Evolutionary conservation across 1,284 basidiomycete species (phyloP), one percentile per base, ranked within the genome.

Genomic region (Xerocomus cyaneibrunnescens): DNA sequence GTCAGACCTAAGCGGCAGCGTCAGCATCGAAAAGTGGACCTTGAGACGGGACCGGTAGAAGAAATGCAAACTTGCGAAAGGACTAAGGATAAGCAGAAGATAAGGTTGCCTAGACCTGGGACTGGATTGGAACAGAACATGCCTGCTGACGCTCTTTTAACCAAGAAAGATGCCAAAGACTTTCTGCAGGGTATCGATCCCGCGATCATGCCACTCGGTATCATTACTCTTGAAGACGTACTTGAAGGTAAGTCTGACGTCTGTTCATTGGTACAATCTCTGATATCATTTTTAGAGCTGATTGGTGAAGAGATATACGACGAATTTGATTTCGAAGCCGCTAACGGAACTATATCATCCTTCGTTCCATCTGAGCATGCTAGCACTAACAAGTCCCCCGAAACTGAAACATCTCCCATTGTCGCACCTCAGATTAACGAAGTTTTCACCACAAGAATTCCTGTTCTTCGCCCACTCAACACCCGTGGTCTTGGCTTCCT

Each of bases 211-310:
- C 92, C 92, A 2, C 75, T 96, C 22, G 94, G 94, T 53, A 93
- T 96, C 66, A 95, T 96, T 58, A 96, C 94, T 1, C 78, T 96
- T 3, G 94, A 96, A 69, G 93, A 96, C 59, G 91, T 96, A 16
- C 76, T 96, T 9, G 93, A 96, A 80, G 87, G 89, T 87, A 36
- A 61, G 40, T 23, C 14, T 27, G 27, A n/a, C 6, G 35, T 44
- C n/a, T 43, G 7, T 25, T 47, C 32, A 30, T 43, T 30, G 28
- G 28, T n/a, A 28, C n/a, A 27, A 10, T 51, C 13, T 21, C 48
- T 57, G 9, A 56, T 39, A 5, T 52, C 5, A 2, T 3, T 23
- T 51, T 17, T 61, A 89, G 92, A 93, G 64, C 76, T 94, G 8
- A 92, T 94, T 48, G 91, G 92, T 19, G 90, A 93, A 72, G 91